Conservation (phyloP, 2,329 filamentous ascomycete species). For the Aspergillus sp. region DNA sequence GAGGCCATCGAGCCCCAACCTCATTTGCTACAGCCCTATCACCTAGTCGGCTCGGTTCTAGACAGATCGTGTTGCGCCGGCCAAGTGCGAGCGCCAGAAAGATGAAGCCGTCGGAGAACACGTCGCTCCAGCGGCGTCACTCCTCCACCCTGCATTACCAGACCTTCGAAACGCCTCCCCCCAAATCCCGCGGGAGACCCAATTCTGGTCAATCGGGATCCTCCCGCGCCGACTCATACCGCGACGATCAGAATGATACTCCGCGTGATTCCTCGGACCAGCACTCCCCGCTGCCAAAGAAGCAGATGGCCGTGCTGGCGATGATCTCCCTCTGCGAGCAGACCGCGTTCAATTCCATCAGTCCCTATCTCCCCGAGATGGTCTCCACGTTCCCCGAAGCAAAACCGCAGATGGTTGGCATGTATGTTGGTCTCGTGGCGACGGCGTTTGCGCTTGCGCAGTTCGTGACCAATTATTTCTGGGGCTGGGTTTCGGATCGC, state of each 20-base stretch:
- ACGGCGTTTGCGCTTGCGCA: constrained; percentile 91
- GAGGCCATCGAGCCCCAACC: neutral
- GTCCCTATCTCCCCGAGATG: constrained; percentile 93
- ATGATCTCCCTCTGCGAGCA: constrained; percentile 90
- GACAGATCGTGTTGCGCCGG: too few relatives aligned
- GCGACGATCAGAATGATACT: constrained; percentile 22
- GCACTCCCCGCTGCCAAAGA: constrained; percentile 72
- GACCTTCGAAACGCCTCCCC: constrained; percentile 47
- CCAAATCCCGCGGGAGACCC: constrained; percentile 45
- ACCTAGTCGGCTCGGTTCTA: neutral
- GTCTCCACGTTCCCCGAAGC: constrained; percentile 80
- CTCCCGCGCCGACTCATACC: constrained; percentile 31
- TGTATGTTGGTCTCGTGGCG: constrained; percentile 88
- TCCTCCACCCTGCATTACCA: constrained; percentile 48
- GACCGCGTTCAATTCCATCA: constrained; percentile 94
- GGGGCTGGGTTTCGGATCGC: constrained; percentile 79
- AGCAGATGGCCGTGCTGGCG: constrained; percentile 80
- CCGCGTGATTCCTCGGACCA: constrained; percentile 11
- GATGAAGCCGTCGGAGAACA: constrained; percentile 30
- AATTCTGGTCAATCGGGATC: constrained; percentile 42
- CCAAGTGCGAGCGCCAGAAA: too few relatives aligned
- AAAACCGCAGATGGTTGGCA: constrained; percentile 64
- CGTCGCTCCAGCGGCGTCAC: constrained; percentile 35
- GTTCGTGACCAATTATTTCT: constrained; percentile 86
- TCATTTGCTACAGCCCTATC: neutral